Evolutionary conservation across 1,139 yeast genomes (phyloP), one percentile per base, ranked within the genome.

Genomic region (Wickerhamomyces sp.): DNA sequence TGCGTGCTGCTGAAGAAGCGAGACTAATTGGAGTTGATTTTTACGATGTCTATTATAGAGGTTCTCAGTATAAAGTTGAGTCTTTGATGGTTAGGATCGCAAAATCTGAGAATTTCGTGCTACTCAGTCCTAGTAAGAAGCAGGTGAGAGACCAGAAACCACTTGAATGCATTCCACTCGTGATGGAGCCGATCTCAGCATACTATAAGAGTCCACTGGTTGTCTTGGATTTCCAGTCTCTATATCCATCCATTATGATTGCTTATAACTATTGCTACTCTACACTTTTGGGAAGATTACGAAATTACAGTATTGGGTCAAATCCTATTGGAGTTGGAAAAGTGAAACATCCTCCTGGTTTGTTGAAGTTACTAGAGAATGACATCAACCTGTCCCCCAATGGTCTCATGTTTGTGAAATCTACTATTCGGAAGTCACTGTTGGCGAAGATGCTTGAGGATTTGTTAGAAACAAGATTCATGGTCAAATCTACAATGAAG

Each of bases 201-300:
- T 87, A 84, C 55, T 93, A 90, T 63, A 89, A 88, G 49, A 85
- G 94, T 42, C 99, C 99, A 0, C 70, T 93, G 41, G 76, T 91
- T 11, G 98, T 93, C 0, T 67, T 93, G 30, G 99, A 93, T 63
- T 93, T 93, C 59, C 97, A 93, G 58, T 89, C 98, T 0, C 72
- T 93, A 45, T 93, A 93, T 59, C 99, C 99, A 0, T 90, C 98
- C 0, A 76, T 93, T 15, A 78, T 93, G 64, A 88, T 90, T 56
- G 99, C 97, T 0, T 88, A 87, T 62, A 93, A 93, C 58, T 84
- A 88, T 55, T 93, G 99, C 59, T 93, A 82, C 60, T 86, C 97
- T 0, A 93, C 99, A 0, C 69, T 91, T 45, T 55, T 93, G 2
- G 97, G 98, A 1, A 71, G 84, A 42, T 67, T 88, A 15, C 66